Percentiles rank a stretch among this genome's conserved stretches.
Conservation (phyloP, 2,329 filamentous ascomycete genomes). For the Nigrospora oryzae region DNA sequence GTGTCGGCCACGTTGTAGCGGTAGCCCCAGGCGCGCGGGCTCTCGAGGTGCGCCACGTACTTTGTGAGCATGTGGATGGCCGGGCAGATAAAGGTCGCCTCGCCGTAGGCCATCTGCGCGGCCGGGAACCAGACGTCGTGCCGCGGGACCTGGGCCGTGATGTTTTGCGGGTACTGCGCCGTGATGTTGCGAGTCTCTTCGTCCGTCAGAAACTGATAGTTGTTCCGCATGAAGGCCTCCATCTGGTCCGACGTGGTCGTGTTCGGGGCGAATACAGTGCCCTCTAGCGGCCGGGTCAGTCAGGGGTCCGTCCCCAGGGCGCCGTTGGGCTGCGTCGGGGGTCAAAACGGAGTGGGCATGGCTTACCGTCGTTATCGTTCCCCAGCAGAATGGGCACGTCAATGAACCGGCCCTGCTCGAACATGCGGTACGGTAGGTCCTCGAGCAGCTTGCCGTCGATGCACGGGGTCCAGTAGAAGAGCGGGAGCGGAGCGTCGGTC, state of each 20-base stretch:
- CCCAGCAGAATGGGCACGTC: slow-evolving; percentile 37
- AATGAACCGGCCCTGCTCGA: slow-evolving; percentile 28
- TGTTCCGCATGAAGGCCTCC: slow-evolving; percentile 31
- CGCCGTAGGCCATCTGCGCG: slow-evolving; percentile 25
- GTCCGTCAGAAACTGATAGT: slow-evolving; percentile 34
- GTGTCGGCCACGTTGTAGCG: slow-evolving; percentile 38
- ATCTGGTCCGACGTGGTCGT: slow-evolving; percentile 24
- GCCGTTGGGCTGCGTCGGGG: too few relatives aligned
- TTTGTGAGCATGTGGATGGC: slow-evolving; percentile 23
- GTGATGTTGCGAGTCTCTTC: slow-evolving; percentile 26
- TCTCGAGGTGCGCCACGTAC: slow-evolving; percentile 8
- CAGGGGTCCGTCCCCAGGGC: neutral
- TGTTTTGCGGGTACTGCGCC: slow-evolving; percentile 27
- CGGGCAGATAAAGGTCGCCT: slow-evolving; percentile 31
- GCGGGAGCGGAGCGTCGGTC: slow-evolving; percentile 17
- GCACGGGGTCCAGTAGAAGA: slow-evolving; percentile 43
- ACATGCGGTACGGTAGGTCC: slow-evolving; percentile 32
- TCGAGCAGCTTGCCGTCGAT: slow-evolving; percentile 36
- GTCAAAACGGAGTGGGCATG: neutral
- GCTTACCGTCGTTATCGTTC: slow-evolving; percentile 31
- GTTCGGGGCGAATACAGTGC: slow-evolving; percentile 33
- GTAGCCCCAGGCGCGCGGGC: slow-evolving; percentile 31
- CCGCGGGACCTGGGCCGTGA: slow-evolving; percentile 20
- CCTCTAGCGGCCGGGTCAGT: slow-evolving; percentile 25
- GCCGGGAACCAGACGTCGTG: slow-evolving; percentile 32